These are phyloP conservation scores for Grigorovia jiainica DNA, from an alignment of 805 yeast genomes.

Conservation along the genomic window DNA sequence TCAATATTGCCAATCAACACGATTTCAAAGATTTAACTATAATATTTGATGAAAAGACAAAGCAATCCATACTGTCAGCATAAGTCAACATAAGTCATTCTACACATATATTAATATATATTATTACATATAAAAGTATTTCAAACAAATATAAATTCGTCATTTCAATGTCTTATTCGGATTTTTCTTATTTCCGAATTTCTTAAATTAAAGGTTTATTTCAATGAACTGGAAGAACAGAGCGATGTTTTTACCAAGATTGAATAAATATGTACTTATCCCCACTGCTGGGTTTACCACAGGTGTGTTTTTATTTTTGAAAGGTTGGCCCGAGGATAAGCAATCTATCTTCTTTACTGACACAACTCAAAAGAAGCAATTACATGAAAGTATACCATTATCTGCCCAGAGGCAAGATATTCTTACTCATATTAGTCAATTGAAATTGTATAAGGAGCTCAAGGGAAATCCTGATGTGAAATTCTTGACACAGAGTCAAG, in stretches of 20 bases:
- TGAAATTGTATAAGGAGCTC: conserved; percentile 16
- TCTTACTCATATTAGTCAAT: conserved; percentile 18
- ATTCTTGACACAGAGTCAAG: conserved; percentile 31
- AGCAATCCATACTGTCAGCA: neutral
- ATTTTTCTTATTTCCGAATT: neutral
- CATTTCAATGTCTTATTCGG: no score
- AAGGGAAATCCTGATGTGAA: conserved; percentile 9
- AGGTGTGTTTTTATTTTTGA: conserved; percentile 22
- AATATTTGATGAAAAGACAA: conserved; percentile 4
- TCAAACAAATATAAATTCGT: no score
- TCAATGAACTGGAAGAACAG: neutral
- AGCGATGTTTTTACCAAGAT: neutral
- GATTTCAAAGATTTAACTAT: conserved; percentile 24
- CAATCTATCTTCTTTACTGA: conserved; percentile 11
- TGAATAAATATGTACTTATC: conserved; percentile 16
- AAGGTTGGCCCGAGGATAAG: conserved; percentile 26
- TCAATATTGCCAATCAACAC: conserved; percentile 43
- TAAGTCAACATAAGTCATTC: no score
- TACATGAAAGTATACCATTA: conserved; percentile 4
- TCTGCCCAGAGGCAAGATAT: conserved; percentile 19
- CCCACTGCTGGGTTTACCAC: conserved; percentile 25
- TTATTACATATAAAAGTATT: no score
- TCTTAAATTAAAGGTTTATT: neutral
- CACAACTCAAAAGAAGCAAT: neutral
- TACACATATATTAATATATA: no score